phyloP scores from a whole-genome alignment of 129 eudicot species.

The Apium graveolens region DNA sequence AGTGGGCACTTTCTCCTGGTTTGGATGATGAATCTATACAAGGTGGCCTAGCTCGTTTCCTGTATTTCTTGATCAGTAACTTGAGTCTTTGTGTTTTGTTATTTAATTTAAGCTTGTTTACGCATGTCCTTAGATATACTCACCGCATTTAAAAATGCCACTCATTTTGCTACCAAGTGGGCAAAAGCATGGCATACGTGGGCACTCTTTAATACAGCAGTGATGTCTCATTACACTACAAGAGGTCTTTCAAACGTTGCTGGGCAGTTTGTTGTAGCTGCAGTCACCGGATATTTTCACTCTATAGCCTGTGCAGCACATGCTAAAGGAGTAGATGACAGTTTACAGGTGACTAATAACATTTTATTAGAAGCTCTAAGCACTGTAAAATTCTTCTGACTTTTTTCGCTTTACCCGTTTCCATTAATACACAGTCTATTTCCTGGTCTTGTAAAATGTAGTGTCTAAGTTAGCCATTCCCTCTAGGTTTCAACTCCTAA shows the following conservation, averaged over 20 bases:
- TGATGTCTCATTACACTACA: slow-evolving; percentile 87
- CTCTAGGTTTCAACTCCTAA: background rate
- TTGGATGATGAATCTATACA: slow-evolving; percentile 82
- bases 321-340: slow-evolving; percentile 92
- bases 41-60: slow-evolving; percentile 35
- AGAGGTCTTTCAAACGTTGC: slow-evolving; percentile 62
- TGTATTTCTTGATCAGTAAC: background rate
- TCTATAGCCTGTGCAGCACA: slow-evolving; percentile 97
- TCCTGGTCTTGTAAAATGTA: background rate
- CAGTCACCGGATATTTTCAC: slow-evolving; percentile 96
- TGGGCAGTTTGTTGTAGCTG: slow-evolving; percentile 83
- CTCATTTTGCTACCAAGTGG: slow-evolving; percentile 82
- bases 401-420: background rate
- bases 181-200: slow-evolving; percentile 97
- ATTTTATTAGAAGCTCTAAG: background rate
- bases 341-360: slow-evolving; percentile 62
- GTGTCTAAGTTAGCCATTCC: background rate
- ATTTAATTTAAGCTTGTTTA: slow-evolving; percentile 11
- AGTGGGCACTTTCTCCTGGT: slow-evolving; percentile 83
- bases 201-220: slow-evolving; percentile 98
- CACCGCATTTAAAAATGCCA: slow-evolving; percentile 65
- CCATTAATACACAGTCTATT: background rate
- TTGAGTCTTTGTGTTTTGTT: background rate
- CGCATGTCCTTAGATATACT: slow-evolving; percentile 55
- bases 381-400: background rate